These are phyloP conservation scores for Mitragyna speciosa DNA, from an alignment of 257 asterid genomes.

Conservation along the genomic window DNA sequence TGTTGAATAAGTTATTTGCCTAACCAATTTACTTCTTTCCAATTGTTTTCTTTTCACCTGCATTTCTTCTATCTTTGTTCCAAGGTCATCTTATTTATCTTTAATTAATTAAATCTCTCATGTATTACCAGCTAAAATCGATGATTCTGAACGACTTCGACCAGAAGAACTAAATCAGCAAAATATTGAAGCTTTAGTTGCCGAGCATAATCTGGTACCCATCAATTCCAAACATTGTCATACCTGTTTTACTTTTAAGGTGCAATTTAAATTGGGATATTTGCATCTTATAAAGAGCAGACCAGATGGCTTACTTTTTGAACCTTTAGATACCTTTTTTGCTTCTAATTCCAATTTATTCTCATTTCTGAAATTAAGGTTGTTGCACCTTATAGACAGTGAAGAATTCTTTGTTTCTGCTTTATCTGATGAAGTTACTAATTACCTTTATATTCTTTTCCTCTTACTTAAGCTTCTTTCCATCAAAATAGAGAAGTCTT, in stretches of 20 bases:
- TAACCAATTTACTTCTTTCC: not conserved
- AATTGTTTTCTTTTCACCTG: not conserved
- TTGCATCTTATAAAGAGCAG: not conserved
- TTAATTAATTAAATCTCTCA: conserved; percentile 14
- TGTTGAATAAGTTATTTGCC: not conserved
- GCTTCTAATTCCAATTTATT: not conserved
- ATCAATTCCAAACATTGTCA: conserved; percentile 21
- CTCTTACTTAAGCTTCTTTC: not conserved
- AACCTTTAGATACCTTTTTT: not conserved
- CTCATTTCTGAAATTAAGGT: not conserved
- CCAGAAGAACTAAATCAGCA: conserved; percentile 98
- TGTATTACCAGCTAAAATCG: conserved; percentile 44
- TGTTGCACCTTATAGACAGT: not conserved
- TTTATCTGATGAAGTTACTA: not conserved
- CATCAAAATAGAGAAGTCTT: not conserved
- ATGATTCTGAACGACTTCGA: conserved; percentile 81
- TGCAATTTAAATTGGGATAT: not conserved
- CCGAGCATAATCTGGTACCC: conserved; percentile 93
- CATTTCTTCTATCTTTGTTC: conserved; percentile 5
- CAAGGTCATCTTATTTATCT: not conserved
- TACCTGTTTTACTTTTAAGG: conserved; percentile 4
- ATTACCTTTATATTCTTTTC: not conserved
- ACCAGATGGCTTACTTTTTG: not conserved
- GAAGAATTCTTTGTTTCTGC: conserved; percentile 1
- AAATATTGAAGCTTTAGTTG: conserved; percentile 96